A percentile compares a stretch with the other conserved stretches of the same genome.
These are phyloP conservation scores for Irpex sp. DNA, from an alignment of 1,284 basidiomycete species.

Conservation along the genomic window DNA sequence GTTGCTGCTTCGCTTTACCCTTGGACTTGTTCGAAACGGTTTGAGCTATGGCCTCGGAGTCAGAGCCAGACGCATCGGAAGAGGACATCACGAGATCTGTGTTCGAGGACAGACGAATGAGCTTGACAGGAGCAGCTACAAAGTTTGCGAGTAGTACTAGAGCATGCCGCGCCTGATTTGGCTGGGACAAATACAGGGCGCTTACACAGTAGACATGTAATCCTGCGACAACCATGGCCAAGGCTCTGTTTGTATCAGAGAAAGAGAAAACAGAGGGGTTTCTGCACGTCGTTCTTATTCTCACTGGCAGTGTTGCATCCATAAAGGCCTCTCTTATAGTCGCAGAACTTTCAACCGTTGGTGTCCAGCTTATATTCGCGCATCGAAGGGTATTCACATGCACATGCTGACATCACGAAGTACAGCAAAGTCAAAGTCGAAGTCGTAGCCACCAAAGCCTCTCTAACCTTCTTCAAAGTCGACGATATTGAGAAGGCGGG, in stretches of 20 bases:
- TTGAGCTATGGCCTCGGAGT: background rate
- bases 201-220: background rate
- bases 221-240: conserved; percentile 15
- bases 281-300: conserved; percentile 79
- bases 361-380: conserved; percentile 22
- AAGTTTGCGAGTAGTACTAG: background rate
- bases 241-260: conserved; percentile 21
- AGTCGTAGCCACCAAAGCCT: conserved; percentile 78
- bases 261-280: conserved; percentile 31
- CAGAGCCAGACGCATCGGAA: background rate
- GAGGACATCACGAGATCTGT: background rate
- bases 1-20: conserved; percentile 13
- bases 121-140: background rate
- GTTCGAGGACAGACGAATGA: background rate
- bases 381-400: background rate
- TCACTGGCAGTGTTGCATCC: conserved; percentile 92
- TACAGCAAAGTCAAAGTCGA: conserved; percentile 76
- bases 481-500: conserved; percentile 50
- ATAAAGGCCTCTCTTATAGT: conserved; percentile 93
- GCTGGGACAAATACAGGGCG: background rate
- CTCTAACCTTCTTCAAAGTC: conserved; percentile 75
- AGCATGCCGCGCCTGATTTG: background rate
- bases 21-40: conserved; percentile 8
- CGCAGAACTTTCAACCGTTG: conserved; percentile 65
- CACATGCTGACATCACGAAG: conserved; percentile 32